Evolutionary conservation across 441 rosid species (phyloP), one percentile per base, ranked within the genome.

Genomic region (Metrosideros polymorpha): DNA sequence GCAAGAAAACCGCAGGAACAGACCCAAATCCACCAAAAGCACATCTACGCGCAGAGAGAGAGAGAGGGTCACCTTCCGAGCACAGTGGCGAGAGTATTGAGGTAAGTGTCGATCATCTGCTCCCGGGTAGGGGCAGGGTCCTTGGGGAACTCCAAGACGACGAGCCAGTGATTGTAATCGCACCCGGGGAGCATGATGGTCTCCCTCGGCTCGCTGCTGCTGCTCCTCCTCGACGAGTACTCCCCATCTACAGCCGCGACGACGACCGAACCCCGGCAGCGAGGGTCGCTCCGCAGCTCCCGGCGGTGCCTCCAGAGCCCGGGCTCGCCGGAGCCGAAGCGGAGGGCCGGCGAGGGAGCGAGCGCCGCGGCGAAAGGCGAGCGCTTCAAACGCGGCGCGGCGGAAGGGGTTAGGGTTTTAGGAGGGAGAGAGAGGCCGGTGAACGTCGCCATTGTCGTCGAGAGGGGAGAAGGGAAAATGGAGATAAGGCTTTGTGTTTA

Each of bases 111-210:
- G 86, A 97, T 96, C 99, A 97, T 96, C 90, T 96, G 98, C 61
- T 97, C 99, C n/a, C 98, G 93, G 9, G 95, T 93, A 6, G 99
- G 97, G 14, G 98, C 98, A 27, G 99, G 98, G 89, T 96, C 98
- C 86, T 97, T 97, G 55, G 99, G 99, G 88, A 97, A 96, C 85
- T 97, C 99, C 99, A 97, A 94, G n/a, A 96, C 99, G 45, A 96
- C 95, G 59, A 97, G 94, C 99, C 99, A 97, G 86, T 97, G 99
- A 79, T 97, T 96, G 90, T 95, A 97, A 85, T 95, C 99, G 88
- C 99, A 97, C 0, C 99, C 98, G 5, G 99, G 99, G 6, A 96
- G 93, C 99, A 96, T 94, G 82, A 97, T 97, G 71, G 99, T 95
- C 92, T 95, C 99, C 84, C 97, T 93, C 63, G 92, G 92, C 88